These are phyloP conservation scores for Lepiota venenata DNA, from an alignment of 768 basidiomycete species.

Conservation along the genomic window DNA sequence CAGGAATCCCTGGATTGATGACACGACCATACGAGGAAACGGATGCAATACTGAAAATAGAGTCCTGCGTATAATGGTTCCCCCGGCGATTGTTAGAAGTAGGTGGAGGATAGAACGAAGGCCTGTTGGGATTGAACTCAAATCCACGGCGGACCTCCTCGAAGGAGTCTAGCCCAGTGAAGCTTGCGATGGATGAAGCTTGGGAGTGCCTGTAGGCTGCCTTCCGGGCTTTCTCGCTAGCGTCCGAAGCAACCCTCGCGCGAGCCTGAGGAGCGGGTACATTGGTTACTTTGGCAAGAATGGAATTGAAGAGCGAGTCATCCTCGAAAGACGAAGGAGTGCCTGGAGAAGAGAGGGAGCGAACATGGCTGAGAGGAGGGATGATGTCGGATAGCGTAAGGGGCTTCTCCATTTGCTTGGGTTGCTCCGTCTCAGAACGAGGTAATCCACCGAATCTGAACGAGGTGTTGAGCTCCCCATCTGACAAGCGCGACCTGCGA, in stretches of 20 bases:
- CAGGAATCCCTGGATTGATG: conserved; percentile 54
- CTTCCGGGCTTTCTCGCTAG: conserved; percentile 28
- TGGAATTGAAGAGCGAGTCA: conserved; percentile 51
- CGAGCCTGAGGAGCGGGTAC: conserved; percentile 25
- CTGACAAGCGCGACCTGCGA: conserved; percentile 44
- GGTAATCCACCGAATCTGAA: conserved; percentile 73
- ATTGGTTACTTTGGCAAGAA: conserved; percentile 44
- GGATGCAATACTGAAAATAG: conserved; percentile 71
- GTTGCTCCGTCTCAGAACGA: conserved; percentile 16
- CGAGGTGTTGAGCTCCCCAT: conserved; percentile 64
- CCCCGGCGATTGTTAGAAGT: conserved; percentile 26
- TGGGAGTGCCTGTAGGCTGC: conserved; percentile 32
- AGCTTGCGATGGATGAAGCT: conserved; percentile 56
- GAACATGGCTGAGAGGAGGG: conserved; percentile 54
- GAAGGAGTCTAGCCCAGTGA: conserved; percentile 71
- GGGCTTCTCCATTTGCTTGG: conserved; percentile 25
- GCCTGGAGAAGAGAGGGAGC: conserved; percentile 40
- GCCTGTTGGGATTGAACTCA: conserved; percentile 62
- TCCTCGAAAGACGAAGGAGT: conserved; percentile 42
- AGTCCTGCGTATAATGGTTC: conserved; percentile 49
- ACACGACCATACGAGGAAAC: conserved; percentile 77
- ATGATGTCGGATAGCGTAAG: conserved; percentile 76
- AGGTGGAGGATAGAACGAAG: conserved; percentile 62
- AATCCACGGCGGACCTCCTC: conserved; percentile 78
- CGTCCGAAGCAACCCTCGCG: conserved; percentile 39